Conservation (phyloP, 768 basidiomycete species). For the Trametes gibbosa region DNA sequence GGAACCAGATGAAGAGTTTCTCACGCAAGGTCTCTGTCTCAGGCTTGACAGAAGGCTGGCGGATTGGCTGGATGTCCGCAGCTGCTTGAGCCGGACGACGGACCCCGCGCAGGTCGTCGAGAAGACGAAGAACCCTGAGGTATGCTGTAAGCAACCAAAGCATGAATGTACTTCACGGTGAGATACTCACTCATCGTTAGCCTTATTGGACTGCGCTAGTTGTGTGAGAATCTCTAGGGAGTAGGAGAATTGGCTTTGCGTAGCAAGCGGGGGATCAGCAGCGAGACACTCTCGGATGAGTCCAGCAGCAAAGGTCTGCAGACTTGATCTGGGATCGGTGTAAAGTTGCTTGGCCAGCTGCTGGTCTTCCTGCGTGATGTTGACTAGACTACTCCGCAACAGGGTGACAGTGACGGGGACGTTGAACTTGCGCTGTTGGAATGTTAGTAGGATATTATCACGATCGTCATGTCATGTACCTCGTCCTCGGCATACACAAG, state of each 20-base stretch:
- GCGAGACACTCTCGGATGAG: constrained; percentile 86
- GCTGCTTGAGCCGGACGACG: constrained; percentile 44
- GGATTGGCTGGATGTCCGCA: constrained; percentile 36
- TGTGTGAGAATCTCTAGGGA: constrained; percentile 80
- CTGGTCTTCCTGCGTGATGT: constrained; percentile 75
- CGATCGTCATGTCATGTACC: constrained; percentile 38
- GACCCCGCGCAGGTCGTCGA: constrained; percentile 80
- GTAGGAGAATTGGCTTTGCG: constrained; percentile 75
- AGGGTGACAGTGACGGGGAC: constrained; percentile 90
- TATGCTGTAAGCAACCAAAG: constrained; percentile 3
- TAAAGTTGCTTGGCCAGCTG: constrained; percentile 85
- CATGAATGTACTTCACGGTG: neutral
- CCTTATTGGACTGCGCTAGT: constrained; percentile 69
- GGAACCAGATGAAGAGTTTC: constrained; percentile 77
- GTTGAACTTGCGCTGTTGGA: constrained; percentile 86
- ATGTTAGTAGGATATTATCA: constrained; percentile 15
- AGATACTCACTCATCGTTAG: constrained; percentile 75
- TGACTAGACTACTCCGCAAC: constrained; percentile 79
- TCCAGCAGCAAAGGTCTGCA: constrained; percentile 79
- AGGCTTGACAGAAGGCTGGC: constrained; percentile 55
- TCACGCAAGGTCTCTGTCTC: constrained; percentile 76
- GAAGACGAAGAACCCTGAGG: constrained; percentile 60
- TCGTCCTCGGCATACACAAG: constrained; percentile 95
- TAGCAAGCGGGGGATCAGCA: constrained; percentile 74
- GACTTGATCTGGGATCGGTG: constrained; percentile 70